These are phyloP conservation scores for Epichloe hybrida DNA, from an alignment of 2,329 filamentous ascomycete genomes.

Conservation along the genomic window DNA sequence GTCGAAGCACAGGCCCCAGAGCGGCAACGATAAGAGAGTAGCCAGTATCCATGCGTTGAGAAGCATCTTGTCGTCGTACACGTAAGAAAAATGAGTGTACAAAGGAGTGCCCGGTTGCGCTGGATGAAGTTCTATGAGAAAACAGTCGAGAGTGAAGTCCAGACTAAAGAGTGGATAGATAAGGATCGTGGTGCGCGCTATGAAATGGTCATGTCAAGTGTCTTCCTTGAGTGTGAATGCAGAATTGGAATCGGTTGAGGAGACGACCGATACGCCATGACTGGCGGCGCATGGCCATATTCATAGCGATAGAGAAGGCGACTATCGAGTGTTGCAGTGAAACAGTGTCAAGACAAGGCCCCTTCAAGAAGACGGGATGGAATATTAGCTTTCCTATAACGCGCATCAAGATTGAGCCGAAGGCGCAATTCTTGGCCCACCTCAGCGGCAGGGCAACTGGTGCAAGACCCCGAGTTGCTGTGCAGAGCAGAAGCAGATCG, in stretches of 20 bases:
- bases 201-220: no score
- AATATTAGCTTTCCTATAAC: neutral
- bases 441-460: neutral
- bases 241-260: no score
- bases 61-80: neutral
- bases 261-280: no score
- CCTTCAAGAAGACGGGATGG: neutral
- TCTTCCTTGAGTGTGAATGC: no score
- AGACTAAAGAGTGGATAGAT: no score
- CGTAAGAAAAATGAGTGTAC: neutral
- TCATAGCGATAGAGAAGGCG: neutral
- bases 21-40: neutral
- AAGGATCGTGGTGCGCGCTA: no score
- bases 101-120: neutral
- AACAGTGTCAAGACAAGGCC: neutral
- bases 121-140: neutral
- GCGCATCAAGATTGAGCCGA: neutral
- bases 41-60: neutral
- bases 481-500: neutral
- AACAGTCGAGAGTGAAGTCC: neutral
- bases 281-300: neutral
- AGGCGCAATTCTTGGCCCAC: neutral
- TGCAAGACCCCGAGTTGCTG: neutral
- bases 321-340: neutral
- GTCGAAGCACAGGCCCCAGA: neutral